Base-by-base conservation (phyloP, 2,329 filamentous ascomycete genomes). In the Diatrype stigma region DNA sequence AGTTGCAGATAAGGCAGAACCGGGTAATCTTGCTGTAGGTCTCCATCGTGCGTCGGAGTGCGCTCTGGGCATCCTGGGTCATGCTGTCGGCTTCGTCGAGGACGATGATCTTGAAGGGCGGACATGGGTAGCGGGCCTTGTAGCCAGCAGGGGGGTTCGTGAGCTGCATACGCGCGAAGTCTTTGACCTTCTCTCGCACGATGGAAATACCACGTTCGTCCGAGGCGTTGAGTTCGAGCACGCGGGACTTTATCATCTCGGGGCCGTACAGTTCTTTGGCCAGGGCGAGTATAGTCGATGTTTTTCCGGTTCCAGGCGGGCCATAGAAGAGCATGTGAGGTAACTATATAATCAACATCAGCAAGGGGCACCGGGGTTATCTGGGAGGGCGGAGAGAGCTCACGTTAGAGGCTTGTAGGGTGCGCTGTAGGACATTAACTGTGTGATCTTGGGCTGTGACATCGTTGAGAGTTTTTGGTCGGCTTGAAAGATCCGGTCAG, bases 281-380 rank as follows among this genome's bases (percentile, higher is more conserved):
- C 28, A 99, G 86, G 2, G 95, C 95, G 57, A 99, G 88, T 62
- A 99, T 91, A 0, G 95, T 99, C 2, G 90, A 96, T 1, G 94
- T 99, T 76, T 99, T 99, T 61, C 94, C 94, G 0, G 94, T 99
- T 40, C 94, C 94, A 0, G 94, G 95, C 0, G 95, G 94, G 3
- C 94, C 94, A 68, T 99, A 99, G 79, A 97, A 97, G 63, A 99
- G 89, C 90, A 99, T 96, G 72, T 99, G 95, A 3, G 94, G 94
- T 37, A 99, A 87, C 84, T 89, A 16, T 40, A 28, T 47, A 22
- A 51, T 32, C 14, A 46, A 16, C 16, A 17, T 32, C 6, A n/a
- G 8, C 45, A 44, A 23, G 2, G 8, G 22, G 22, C 23, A 46
- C n/a, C n/a, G n/a, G n/a, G n/a, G n/a, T n/a, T n/a, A n/a, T n/a